phyloP scores from a whole-genome alignment of 495 filamentous ascomycete genomes.

The Poronia punctata region DNA sequence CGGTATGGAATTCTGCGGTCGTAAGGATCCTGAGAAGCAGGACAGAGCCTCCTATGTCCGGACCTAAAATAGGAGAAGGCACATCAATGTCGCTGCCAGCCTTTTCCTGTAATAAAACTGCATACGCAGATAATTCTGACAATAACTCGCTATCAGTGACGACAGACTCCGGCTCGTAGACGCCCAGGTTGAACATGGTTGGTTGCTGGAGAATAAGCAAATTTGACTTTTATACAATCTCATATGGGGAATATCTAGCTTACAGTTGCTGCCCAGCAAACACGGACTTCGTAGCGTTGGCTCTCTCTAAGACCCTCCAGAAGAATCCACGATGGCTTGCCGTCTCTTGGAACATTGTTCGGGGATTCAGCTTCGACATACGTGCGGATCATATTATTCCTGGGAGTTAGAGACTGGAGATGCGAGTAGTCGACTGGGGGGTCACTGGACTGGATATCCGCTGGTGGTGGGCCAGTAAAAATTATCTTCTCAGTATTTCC shows the following conservation, averaged over 20 bases:
- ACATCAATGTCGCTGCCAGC: not conserved
- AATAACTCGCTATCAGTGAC: slow-evolving; percentile 55
- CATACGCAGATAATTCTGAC: slow-evolving; percentile 56
- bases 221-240: not conserved
- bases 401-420: slow-evolving; percentile 56
- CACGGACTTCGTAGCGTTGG: slow-evolving; percentile 81
- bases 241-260: slow-evolving; percentile 25
- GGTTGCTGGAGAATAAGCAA: slow-evolving; percentile 60
- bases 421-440: slow-evolving; percentile 58
- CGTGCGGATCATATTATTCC: slow-evolving; percentile 48
- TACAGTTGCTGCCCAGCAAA: slow-evolving; percentile 94
- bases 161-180: slow-evolving; percentile 51
- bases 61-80: not conserved
- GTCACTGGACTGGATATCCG: slow-evolving; percentile 46
- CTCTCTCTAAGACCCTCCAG: slow-evolving; percentile 65
- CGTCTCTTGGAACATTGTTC: slow-evolving; percentile 40
- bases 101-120: slow-evolving; percentile 40
- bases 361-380: slow-evolving; percentile 62
- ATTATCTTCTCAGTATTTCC: slow-evolving; percentile 91
- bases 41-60: slow-evolving; percentile 41
- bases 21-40: slow-evolving; percentile 74
- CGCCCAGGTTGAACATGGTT: slow-evolving; percentile 65
- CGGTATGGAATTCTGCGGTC: slow-evolving; percentile 76
- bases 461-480: slow-evolving; percentile 62
- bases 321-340: slow-evolving; percentile 71